Conservation (phyloP, 176 grass and related monocot genomes). For the Hordeum marinum region DNA sequence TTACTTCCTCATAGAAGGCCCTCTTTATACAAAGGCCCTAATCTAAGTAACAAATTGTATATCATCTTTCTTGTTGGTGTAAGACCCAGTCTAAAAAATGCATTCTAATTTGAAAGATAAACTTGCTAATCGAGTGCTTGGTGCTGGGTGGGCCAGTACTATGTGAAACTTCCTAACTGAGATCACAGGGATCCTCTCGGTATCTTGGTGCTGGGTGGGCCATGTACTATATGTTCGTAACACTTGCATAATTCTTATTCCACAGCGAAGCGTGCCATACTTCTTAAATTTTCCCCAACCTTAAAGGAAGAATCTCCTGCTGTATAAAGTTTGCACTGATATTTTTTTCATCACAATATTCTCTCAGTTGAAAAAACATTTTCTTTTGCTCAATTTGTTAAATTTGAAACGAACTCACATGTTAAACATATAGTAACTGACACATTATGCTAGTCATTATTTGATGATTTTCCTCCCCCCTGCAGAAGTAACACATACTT, state of each 20-base stretch:
- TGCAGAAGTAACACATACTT: conserved; percentile 53
- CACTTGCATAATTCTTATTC: not conserved
- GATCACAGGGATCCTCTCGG: not conserved
- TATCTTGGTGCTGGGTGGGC: not conserved
- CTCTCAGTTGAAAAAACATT: not conserved
- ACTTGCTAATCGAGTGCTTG: not conserved
- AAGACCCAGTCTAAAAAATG: not conserved
- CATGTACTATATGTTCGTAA: not conserved
- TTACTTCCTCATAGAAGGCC: not conserved
- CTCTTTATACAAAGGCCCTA: not conserved
- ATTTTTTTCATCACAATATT: not conserved
- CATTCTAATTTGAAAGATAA: not conserved
- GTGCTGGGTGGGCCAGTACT: too few relatives aligned
- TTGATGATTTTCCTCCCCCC: not conserved
- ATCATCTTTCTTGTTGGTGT: not conserved
- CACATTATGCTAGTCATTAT: not conserved
- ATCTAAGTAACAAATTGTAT: not conserved
- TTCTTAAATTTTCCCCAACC: not conserved
- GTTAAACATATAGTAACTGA: not conserved
- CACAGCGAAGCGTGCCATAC: not conserved
- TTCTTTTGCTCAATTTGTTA: not conserved
- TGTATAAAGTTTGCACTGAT: not conserved
- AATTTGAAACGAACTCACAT: not conserved
- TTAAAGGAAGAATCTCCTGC: not conserved
- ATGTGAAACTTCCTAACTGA: not conserved